phyloP scores from a whole-genome alignment of 495 filamentous ascomycete species.

The Talaromyces wortmannii region DNA sequence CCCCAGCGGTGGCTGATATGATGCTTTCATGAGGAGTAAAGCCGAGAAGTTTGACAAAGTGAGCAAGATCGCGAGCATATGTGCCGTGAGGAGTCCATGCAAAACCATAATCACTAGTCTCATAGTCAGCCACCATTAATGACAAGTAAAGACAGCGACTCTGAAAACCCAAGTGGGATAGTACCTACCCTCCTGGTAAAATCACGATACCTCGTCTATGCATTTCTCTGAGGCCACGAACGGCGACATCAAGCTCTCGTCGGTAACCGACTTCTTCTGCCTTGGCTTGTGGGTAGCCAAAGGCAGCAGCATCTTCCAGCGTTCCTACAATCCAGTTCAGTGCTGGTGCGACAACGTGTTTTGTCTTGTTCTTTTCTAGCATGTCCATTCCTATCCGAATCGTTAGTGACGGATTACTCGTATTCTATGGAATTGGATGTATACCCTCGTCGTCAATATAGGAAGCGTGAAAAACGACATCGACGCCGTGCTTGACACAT shows the following conservation, averaged over 20 bases:
- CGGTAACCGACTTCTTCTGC: slow-evolving; percentile 39
- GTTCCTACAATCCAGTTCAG: slow-evolving; percentile 40
- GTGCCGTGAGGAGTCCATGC: slow-evolving; percentile 47
- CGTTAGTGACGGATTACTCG: no score
- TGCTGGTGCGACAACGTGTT: slow-evolving; percentile 37
- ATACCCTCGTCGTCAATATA: slow-evolving; percentile 34
- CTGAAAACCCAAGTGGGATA: no score
- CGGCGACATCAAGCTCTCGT: slow-evolving; percentile 33
- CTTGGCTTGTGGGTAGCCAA: slow-evolving; percentile 34
- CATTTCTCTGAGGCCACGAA: slow-evolving; percentile 38
- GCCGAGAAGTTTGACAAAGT: slow-evolving; percentile 41
- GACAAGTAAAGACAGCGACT: no score
- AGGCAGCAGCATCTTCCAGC: slow-evolving; percentile 33
- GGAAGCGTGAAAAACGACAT: slow-evolving; percentile 46
- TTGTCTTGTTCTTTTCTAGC: slow-evolving; percentile 35
- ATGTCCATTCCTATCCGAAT: slow-evolving; percentile 27
- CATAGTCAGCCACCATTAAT: no score
- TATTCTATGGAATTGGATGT: no score
- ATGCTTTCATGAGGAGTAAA: slow-evolving; percentile 44
- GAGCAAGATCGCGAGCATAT: slow-evolving; percentile 40
- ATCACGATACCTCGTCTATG: slow-evolving; percentile 38
- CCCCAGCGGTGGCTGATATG: slow-evolving; percentile 38
- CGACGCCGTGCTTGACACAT: slow-evolving; percentile 38
- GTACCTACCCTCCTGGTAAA: slow-evolving; percentile 25
- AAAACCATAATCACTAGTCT: slow-evolving; percentile 40